Evolutionary conservation across 768 basidiomycete species (phyloP).

Genomic region (Lactarius hengduanensis): DNA sequence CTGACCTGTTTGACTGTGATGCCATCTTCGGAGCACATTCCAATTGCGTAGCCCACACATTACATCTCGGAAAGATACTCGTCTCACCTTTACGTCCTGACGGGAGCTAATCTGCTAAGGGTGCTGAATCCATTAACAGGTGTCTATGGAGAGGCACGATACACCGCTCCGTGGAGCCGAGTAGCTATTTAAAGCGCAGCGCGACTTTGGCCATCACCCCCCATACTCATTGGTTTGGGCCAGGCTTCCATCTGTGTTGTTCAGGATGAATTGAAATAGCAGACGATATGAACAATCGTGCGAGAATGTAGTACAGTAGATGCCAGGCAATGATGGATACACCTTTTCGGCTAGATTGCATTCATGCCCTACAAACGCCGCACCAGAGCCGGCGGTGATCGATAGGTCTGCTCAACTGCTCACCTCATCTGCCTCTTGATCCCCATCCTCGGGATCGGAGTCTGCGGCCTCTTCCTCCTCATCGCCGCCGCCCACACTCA

Average conservation of each 20-base stretch:
- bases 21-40: background rate
- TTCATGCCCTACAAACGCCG: background rate
- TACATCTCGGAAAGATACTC: background rate
- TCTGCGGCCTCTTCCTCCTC: conserved; percentile 18
- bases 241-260: background rate
- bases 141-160: background rate
- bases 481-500: conserved; percentile 22
- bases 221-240: background rate
- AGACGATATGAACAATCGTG: conserved; percentile 11
- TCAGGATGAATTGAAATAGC: background rate
- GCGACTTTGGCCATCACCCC: background rate
- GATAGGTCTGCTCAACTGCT: background rate
- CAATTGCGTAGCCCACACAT: background rate
- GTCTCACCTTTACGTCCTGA: background rate
- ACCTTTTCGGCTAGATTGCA: background rate
- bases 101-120: background rate
- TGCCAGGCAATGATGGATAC: background rate
- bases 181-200: background rate
- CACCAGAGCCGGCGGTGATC: background rate
- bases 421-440: conserved; percentile 1
- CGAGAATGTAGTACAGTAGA: background rate
- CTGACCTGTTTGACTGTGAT: background rate
- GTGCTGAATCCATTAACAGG: background rate
- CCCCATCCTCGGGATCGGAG: conserved; percentile 10
- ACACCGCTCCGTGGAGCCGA: background rate